Evolutionary conservation across 78 protist genomes (phyloP), one percentile per base, ranked within the genome.

Genomic region (Speleostelium caveatum): DNA sequence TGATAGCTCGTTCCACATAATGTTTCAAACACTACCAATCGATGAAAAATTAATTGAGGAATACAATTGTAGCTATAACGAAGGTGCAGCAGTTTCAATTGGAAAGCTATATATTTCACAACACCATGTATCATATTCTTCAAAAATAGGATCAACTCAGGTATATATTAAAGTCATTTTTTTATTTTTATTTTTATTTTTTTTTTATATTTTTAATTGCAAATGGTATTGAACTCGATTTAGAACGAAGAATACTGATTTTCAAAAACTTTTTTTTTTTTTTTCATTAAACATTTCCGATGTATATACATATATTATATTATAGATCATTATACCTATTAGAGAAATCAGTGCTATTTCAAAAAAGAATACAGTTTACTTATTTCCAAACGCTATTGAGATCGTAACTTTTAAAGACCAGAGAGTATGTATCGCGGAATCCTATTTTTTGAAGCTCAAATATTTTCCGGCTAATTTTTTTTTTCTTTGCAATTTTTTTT

Each of bases 31-130:
- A 16, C 26, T 83, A 17, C 91, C 91, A 49, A 24, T 45, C 3
- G 91, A 83, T 69, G 91, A 83, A n/a, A 83, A 83, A 28, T 45
- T 83, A 69, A 83, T 83, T 69, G 91, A 83, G 59, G 91, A 83
- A 42, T 83, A 83, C n/a, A 83, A 60, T 56, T 83, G 91, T 45
- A 60, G 75, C 59, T 83, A 83, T 69, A 83, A 53, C 30, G 91
- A 83, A 55, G 91, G 91, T 30, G 91, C 78, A 28, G 75, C 91
- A 68, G 91, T 83, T 4, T 69, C 79, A 24, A 83, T 83, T 83
- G 91, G 91, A 30, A 83, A 74, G 69, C 5, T 83, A 45, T 83
- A 83, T 69, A 83, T 83, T 60, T 83, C 91, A 60, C 91, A 83
- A 83, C 69, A 83, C 6, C 91, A 83, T 69, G 91, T 83, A 26